Conservation (phyloP, 2,329 filamentous ascomycete genomes). For the Dothideomycetidae sp. region DNA sequence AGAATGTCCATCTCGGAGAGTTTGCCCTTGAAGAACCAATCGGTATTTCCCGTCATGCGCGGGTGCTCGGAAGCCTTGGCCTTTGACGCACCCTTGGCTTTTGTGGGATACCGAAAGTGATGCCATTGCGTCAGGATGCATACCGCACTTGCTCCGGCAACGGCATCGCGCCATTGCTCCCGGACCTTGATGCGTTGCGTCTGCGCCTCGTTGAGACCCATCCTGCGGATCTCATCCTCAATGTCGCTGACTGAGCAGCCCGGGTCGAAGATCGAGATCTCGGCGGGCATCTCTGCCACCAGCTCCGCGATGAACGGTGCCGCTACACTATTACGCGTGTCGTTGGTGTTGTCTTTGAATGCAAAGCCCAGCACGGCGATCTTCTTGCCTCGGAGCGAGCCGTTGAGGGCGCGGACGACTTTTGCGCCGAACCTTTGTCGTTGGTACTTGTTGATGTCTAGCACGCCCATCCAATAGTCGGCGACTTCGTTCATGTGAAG, state of each 20-base stretch:
- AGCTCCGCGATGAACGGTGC: constrained; percentile 53
- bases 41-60: too few relatives aligned
- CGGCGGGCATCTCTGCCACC: constrained; percentile 47
- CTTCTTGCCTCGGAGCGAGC: constrained; percentile 56
- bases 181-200: constrained; percentile 15
- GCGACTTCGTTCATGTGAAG: constrained; percentile 57
- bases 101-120: neutral
- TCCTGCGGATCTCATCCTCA: constrained; percentile 18
- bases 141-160: constrained; percentile 21
- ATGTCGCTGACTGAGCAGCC: constrained; percentile 23
- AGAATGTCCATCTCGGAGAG: neutral
- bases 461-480: constrained; percentile 60
- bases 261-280: constrained; percentile 53
- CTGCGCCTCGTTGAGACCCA: constrained; percentile 11
- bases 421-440: constrained; percentile 52
- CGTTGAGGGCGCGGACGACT: constrained; percentile 52
- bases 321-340: constrained; percentile 57
- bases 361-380: constrained; percentile 58
- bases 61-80: neutral
- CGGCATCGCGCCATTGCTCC: constrained; percentile 19
- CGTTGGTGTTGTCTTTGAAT: constrained; percentile 67
- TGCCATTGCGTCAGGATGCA: constrained; percentile 24
- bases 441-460: constrained; percentile 65
- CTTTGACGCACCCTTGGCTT: neutral
- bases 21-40: neutral